These are phyloP conservation scores for Termitomyces sp. DNA, from an alignment of 768 basidiomycete species.

Conservation along the genomic window DNA sequence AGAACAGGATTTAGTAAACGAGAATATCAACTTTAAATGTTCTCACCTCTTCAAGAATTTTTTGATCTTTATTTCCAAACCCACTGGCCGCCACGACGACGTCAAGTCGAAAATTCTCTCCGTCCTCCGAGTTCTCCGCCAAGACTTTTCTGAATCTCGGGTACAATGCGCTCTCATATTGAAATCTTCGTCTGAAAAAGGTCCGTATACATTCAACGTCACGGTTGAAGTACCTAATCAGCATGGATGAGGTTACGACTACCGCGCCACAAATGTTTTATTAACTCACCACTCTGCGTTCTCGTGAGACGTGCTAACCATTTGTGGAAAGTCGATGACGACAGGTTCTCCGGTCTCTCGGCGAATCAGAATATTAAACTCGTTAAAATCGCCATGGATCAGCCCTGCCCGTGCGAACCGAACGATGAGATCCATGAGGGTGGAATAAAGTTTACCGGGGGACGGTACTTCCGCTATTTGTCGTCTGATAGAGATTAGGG, in stretches of 20 bases:
- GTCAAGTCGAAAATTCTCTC: conserved; percentile 71
- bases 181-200: conserved; percentile 88
- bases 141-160: conserved; percentile 76
- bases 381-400: conserved; percentile 99
- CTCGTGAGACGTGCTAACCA: conserved; percentile 95
- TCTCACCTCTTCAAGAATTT: conserved; percentile 77
- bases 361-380: conserved; percentile 95
- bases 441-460: conserved; percentile 87
- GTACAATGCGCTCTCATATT: conserved; percentile 86
- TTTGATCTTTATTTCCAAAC: conserved; percentile 80
- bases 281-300: conserved; percentile 88
- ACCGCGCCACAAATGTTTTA: neutral
- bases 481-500: conserved; percentile 45
- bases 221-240: conserved; percentile 91
- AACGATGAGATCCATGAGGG: conserved; percentile 93
- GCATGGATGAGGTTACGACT: conserved; percentile 3
- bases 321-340: conserved; percentile 98
- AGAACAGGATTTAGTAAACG: conserved; percentile 13
- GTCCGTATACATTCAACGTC: conserved; percentile 95
- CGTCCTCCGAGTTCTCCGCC: conserved; percentile 29
- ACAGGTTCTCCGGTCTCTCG: conserved; percentile 71
- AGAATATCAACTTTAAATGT: conserved; percentile 13
- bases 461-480: conserved; percentile 81
- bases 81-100: conserved; percentile 93
- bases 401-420: conserved; percentile 89